Conservation (phyloP, 306 rosid genomes). For the Cucumis melo region DNA sequence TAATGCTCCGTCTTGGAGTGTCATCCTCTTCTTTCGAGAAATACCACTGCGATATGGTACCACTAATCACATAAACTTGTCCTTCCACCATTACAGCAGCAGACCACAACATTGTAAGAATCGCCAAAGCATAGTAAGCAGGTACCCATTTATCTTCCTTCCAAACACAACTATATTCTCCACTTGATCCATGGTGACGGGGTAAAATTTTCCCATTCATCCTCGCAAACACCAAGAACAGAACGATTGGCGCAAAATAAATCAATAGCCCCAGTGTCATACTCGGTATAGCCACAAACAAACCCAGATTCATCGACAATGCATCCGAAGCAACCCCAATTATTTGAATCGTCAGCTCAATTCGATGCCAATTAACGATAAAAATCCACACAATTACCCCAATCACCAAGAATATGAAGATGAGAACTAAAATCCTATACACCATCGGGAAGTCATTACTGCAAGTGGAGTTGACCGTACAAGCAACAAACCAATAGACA, state of each 20-base stretch:
- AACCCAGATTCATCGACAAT: conserved; percentile 44
- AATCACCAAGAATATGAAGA: conserved; percentile 42
- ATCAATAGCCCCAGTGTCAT: conserved; percentile 42
- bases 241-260: conserved; percentile 56
- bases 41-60: conserved; percentile 84
- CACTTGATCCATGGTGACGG: conserved; percentile 13
- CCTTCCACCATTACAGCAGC: conserved; percentile 57
- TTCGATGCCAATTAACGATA: conserved; percentile 66
- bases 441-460: conserved; percentile 45
- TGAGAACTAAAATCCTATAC: conserved; percentile 47
- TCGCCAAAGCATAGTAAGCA: conserved; percentile 71
- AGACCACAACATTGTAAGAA: conserved; percentile 87
- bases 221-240: conserved; percentile 68
- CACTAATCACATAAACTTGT: conserved; percentile 80
- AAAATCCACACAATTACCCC: conserved; percentile 70
- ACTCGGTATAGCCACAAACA: conserved; percentile 53
- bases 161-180: conserved; percentile 61
- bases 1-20: conserved; percentile 36
- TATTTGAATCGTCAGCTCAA: conserved; percentile 66
- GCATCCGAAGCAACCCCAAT: conserved; percentile 74
- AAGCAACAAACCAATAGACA: conserved; percentile 87
- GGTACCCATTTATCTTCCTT: conserved; percentile 87
- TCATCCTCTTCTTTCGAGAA: conserved; percentile 51
- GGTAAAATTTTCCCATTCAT: conserved; percentile 50
- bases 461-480: conserved; percentile 49